Evolutionary conservation across 2,329 filamentous ascomycete genomes (phyloP), one percentile per base, ranked within the genome.

Genomic region (Penicillium brasilianum): DNA sequence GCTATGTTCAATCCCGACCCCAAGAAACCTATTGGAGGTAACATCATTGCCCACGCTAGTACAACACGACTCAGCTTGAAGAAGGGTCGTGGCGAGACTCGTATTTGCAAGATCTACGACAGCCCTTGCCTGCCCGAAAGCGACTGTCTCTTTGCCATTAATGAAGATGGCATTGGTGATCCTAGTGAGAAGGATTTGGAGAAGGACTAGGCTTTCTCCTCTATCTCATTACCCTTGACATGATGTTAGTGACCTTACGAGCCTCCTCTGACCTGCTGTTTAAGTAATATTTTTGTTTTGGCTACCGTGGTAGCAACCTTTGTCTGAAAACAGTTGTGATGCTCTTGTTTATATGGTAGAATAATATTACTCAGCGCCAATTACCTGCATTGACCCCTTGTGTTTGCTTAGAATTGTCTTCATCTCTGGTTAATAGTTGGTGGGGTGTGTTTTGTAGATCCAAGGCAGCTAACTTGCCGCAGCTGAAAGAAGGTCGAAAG

Each of bases 1-100:
- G 89, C 94, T 63, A 99, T 99, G 95, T 99, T 97, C 83, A 99
- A 99, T 70, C 95, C 96, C 0, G 96, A 99, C 73, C 95, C 95
- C 8, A 99, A 99, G 85, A 99, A 99, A 78, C 95, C 95, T 0
- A 97, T 99, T 75, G 95, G 95, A 69, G 95, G 95, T 66, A 98
- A 99, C 78, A 99, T 99, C 68, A 98, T 99, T 75, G 95, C 96
- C 2, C 95, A 99, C 77, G 93, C 95, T 55, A 97, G 92, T 73
- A 99, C 95, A 1, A 99, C 95, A 2, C 86, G 95, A 72, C 85
- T 99, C 70, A 97, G 93, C 72, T 78, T 99, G 74, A 97, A 97
- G 82, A 99, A 99, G 78, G 96, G 95, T 1, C 86, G 95, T 58
- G 95, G 87, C 32, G 95, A 99, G 83, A 99, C 95, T 22, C 87